Conservation (phyloP, 2,329 filamentous ascomycete genomes). For the Fusarium mexicanum region DNA sequence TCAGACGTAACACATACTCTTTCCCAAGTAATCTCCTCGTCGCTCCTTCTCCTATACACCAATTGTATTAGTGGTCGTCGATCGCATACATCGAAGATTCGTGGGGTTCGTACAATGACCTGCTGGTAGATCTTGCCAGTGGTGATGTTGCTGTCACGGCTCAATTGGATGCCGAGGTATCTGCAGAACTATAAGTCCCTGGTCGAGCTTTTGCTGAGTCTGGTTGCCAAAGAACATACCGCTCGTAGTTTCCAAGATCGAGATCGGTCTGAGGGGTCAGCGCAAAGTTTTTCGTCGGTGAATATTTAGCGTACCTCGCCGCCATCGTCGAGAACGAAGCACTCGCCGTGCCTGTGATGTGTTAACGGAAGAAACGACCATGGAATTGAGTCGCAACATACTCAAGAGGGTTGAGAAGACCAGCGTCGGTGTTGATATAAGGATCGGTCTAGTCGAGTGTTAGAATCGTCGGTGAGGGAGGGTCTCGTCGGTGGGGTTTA, state of each 20-base stretch:
- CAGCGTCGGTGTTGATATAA: slow-evolving; percentile 55
- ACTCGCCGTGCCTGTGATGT: slow-evolving; percentile 78
- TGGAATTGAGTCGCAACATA: slow-evolving; percentile 20
- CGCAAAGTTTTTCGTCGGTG: background rate
- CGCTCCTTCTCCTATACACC: slow-evolving; percentile 64
- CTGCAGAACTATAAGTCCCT: background rate
- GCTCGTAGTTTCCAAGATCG: slow-evolving; percentile 67
- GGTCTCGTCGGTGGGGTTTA: background rate
- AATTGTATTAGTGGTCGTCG: background rate
- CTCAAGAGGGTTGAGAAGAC: slow-evolving; percentile 46
- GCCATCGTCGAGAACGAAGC: slow-evolving; percentile 84
- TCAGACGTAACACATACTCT: slow-evolving; percentile 9
- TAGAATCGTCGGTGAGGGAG: background rate
- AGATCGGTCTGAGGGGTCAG: slow-evolving; percentile 54
- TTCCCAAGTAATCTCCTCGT: slow-evolving; percentile 59
- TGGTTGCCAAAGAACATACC: slow-evolving; percentile 39
- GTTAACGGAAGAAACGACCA: slow-evolving; percentile 1
- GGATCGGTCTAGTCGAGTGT: slow-evolving; percentile 59
- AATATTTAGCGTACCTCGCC: slow-evolving; percentile 24
- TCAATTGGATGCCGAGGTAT: slow-evolving; percentile 84
- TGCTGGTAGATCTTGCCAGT: slow-evolving; percentile 95
- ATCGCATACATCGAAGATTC: background rate
- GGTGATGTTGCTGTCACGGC: slow-evolving; percentile 92
- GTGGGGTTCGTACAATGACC: slow-evolving; percentile 72
- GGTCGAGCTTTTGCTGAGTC: background rate